These are phyloP conservation scores for Moesziomyces antarcticus DNA, from an alignment of 1,284 basidiomycete genomes.

Conservation along the genomic window DNA sequence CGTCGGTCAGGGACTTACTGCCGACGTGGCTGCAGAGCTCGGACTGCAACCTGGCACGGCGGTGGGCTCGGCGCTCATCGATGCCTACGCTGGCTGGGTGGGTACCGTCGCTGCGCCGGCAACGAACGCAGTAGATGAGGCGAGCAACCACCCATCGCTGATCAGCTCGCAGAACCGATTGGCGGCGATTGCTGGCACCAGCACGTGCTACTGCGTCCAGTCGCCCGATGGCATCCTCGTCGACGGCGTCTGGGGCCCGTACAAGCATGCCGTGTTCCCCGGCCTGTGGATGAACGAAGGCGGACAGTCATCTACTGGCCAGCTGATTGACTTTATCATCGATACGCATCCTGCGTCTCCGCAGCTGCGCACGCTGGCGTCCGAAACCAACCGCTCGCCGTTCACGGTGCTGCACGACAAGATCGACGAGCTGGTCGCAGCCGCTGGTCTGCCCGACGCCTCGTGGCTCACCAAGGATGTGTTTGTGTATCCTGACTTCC, in stretches of 20 bases:
- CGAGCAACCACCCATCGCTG: slow-evolving; percentile 66
- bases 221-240: slow-evolving; percentile 80
- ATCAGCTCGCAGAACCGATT: slow-evolving; percentile 74
- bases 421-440: slow-evolving; percentile 77
- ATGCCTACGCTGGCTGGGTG: slow-evolving; percentile 99
- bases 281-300: slow-evolving; percentile 95
- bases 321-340: slow-evolving; percentile 95
- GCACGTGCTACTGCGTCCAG: slow-evolving; percentile 89
- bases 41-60: slow-evolving; percentile 88
- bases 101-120: slow-evolving; percentile 90
- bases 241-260: slow-evolving; percentile 95
- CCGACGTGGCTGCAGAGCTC: slow-evolving; percentile 82
- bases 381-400: slow-evolving; percentile 69
- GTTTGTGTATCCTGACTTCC: slow-evolving; percentile 92
- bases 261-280: slow-evolving; percentile 87
- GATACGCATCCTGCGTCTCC: slow-evolving; percentile 88
- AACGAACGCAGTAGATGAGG: slow-evolving; percentile 69
- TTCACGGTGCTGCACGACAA: slow-evolving; percentile 78
- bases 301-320: slow-evolving; percentile 97
- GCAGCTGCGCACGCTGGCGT: slow-evolving; percentile 74
- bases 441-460: slow-evolving; percentile 53
- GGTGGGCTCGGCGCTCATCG: slow-evolving; percentile 93
- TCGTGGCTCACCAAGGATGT: slow-evolving; percentile 87
- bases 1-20: slow-evolving; percentile 84
- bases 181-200: slow-evolving; percentile 93